These are phyloP conservation scores for Carallia brachiata DNA, from an alignment of 345 rosid species.

Conservation along the genomic window DNA sequence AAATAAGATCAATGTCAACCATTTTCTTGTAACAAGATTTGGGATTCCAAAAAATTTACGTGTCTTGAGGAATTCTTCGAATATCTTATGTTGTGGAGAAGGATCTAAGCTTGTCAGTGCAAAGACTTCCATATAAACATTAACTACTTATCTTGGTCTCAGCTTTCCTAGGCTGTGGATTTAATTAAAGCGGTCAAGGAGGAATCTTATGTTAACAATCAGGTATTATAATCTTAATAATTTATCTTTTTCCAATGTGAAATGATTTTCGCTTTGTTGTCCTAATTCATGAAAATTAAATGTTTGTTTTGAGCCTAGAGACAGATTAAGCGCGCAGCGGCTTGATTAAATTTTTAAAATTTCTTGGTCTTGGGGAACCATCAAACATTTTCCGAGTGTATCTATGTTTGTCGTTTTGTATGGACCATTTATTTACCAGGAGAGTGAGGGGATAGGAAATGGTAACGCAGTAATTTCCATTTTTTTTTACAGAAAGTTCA, in stretches of 20 bases:
- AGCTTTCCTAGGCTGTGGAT: slow-evolving; percentile 20
- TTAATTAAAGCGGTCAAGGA: slow-evolving; percentile 18
- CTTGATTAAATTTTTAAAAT: neutral
- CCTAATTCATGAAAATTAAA: neutral
- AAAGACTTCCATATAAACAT: neutral
- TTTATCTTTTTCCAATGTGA: too few species aligned
- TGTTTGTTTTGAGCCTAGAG: neutral
- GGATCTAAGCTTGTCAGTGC: slow-evolving; percentile 24
- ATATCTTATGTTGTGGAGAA: slow-evolving; percentile 8
- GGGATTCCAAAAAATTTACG: slow-evolving; percentile 20
- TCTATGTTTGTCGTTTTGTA: too few species aligned
- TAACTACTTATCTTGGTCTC: neutral
- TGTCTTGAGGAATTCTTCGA: slow-evolving; percentile 17
- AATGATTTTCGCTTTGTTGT: neutral
- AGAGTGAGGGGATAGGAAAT: too few species aligned
- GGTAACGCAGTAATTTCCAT: too few species aligned
- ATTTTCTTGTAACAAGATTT: slow-evolving; percentile 33
- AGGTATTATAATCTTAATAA: neutral
- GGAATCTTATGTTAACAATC: slow-evolving; percentile 36
- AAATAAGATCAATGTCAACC: slow-evolving; percentile 37
- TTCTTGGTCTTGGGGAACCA: neutral
- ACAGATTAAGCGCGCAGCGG: neutral
- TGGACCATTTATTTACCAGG: too few species aligned
- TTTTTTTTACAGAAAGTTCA: too few species aligned
- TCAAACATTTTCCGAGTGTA: too few species aligned